These are phyloP conservation scores for Ciborinia camelliae DNA, from an alignment of 2,329 filamentous ascomycete species.

Conservation along the genomic window DNA sequence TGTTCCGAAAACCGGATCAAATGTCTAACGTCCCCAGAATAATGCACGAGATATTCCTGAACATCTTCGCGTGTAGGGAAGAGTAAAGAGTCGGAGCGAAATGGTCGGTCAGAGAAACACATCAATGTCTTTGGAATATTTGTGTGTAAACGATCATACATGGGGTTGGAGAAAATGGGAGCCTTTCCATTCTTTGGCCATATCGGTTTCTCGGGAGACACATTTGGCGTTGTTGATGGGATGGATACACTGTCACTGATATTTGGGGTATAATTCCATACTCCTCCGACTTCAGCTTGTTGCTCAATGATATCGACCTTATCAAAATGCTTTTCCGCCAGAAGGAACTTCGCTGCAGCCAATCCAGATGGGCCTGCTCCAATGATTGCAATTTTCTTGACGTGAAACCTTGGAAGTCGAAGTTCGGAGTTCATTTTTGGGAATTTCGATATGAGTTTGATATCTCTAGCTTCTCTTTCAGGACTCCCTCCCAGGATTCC, in stretches of 20 bases:
- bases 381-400: constrained; percentile 69
- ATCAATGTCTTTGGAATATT: constrained; percentile 84
- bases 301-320: constrained; percentile 80
- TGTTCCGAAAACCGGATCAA: constrained; percentile 68
- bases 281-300: constrained; percentile 69
- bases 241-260: constrained; percentile 48
- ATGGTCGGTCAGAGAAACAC: constrained; percentile 69
- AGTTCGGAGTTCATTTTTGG: constrained; percentile 31
- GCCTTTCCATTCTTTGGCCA: constrained; percentile 40
- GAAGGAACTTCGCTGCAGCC: constrained; percentile 74
- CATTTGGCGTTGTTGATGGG: constrained; percentile 66
- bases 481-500: background rate
- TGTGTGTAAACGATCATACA: constrained; percentile 79
- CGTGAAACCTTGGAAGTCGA: constrained; percentile 34
- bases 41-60: constrained; percentile 68
- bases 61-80: constrained; percentile 73
- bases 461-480: background rate
- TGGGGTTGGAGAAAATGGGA: constrained; percentile 70
- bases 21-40: constrained; percentile 59
- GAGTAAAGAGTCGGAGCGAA: constrained; percentile 61
- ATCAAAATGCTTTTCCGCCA: constrained; percentile 66
- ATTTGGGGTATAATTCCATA: constrained; percentile 73
- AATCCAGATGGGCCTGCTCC: constrained; percentile 81
- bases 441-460: background rate
- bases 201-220: constrained; percentile 60